Percentiles rank a stretch among this genome's conserved stretches.
Evolutionary conservation across 78 protist species (phyloP).

Genomic region (Protostelium mycophagum): DNA sequence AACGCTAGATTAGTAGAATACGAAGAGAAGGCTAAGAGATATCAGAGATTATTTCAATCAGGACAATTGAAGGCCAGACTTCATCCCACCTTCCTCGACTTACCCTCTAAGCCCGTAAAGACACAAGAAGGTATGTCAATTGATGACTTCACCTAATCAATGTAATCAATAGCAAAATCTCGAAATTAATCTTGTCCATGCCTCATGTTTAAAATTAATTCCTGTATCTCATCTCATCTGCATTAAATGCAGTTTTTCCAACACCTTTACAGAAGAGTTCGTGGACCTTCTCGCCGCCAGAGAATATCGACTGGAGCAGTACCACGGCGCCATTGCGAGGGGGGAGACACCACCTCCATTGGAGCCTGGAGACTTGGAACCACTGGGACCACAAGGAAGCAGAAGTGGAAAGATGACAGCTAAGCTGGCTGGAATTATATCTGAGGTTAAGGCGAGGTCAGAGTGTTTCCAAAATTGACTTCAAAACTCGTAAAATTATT

Average conservation of each 20-base stretch:
- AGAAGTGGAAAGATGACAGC: neutral
- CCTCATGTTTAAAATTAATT: too few relatives aligned
- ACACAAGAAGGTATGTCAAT: neutral
- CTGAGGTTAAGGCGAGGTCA: neutral
- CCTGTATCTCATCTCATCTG: too few relatives aligned
- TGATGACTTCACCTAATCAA: neutral
- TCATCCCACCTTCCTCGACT: neutral
- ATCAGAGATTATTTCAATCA: neutral
- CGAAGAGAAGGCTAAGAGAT: neutral
- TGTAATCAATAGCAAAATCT: too few relatives aligned
- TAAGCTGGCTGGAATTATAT: neutral
- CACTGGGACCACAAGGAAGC: neutral
- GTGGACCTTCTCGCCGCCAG: too few relatives aligned
- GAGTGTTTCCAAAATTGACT: too few relatives aligned
- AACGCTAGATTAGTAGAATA: neutral
- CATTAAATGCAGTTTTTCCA: too few relatives aligned
- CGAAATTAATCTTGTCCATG: too few relatives aligned
- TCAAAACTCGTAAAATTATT: too few relatives aligned
- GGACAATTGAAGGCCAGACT: neutral
- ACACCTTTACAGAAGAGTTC: too few relatives aligned
- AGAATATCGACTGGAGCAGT: neutral
- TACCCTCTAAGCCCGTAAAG: neutral
- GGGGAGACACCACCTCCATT: neutral
- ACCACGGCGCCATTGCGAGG: neutral
- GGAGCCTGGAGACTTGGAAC: neutral